Base-by-base conservation (phyloP, 495 filamentous ascomycete species). In the Tuber aestivum region DNA sequence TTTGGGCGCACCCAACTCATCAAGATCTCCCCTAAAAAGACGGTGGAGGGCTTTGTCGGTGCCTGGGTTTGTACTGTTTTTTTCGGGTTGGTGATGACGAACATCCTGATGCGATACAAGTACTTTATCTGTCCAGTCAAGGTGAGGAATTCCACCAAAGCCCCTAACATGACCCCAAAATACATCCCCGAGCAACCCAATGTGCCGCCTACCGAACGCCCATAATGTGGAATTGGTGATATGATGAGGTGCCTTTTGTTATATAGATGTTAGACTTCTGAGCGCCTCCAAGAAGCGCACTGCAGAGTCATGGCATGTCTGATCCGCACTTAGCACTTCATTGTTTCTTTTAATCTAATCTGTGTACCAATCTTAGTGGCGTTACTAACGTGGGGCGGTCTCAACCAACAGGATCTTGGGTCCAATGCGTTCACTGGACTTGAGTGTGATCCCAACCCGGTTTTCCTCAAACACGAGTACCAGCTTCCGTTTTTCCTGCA, bases 121-220 rank as follows among this genome's bases (percentile, higher is more conserved):
- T 99, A 98, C 87, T 98, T 98, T 85, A 96, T 97, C 83, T 99
- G 96, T 85, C 96, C 96, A 1, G 96, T 97, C 42, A 97, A 93
- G 81, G 89, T 91, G 85, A 83, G 87, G 83, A 9, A 8, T 16
- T 65, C 18, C 71, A 27, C 42, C 42, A 65, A 18, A 65, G 32
- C 27, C 35, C 27, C 56, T 65, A 35, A 65, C 35, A 9, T 35
- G 14, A 18, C 56, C 27, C 56, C 27, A 18, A 61, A 32, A 61
- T 10, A 27, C 23, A 27, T 27, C 50, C 21, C 50, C 10, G n/a
- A 61, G n/a, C n/a, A 14, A 14, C 50, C 50, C 50, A 27, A 65
- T 68, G 38, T 56, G 7, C 45, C 44, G 40, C 65, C 68, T 73
- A 35, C 18, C 65, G 61, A 41, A 72, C 37, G 23, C 41, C 56